These are phyloP conservation scores for Cytospora leucostoma DNA, from an alignment of 2,329 filamentous ascomycete species.

Conservation along the genomic window DNA sequence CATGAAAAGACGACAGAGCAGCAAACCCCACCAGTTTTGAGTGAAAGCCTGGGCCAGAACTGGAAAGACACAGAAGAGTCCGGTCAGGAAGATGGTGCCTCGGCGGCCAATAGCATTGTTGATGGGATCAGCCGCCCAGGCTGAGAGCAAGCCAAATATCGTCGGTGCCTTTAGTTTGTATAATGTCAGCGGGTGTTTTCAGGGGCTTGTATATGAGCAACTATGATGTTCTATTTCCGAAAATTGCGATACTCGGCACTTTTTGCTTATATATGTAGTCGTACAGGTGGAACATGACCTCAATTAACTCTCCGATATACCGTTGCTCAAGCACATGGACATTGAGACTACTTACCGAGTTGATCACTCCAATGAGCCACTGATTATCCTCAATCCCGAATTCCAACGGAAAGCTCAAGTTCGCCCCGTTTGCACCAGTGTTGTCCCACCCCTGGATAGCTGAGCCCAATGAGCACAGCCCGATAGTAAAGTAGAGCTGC, in stretches of 20 bases:
- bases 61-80: constrained; percentile 56
- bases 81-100: constrained; percentile 55
- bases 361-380: constrained; percentile 64
- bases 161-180: constrained; percentile 19
- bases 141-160: constrained; percentile 48
- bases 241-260: too few species aligned
- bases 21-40: constrained; percentile 54
- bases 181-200: constrained; percentile 31
- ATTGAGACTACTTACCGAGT: too few species aligned
- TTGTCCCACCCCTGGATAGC: constrained; percentile 54
- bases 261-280: too few species aligned
- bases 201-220: constrained; percentile 35
- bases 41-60: constrained; percentile 55
- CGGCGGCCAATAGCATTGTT: constrained; percentile 47
- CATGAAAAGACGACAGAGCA: constrained; percentile 47
- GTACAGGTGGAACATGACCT: too few species aligned
- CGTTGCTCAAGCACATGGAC: too few species aligned
- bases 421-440: constrained; percentile 42
- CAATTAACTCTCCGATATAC: too few species aligned
- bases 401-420: constrained; percentile 58
- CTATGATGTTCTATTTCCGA: too few species aligned
- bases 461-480: constrained; percentile 56
- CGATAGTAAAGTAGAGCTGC: constrained; percentile 66
- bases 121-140: constrained; percentile 65
- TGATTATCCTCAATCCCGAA: constrained; percentile 50